Base-by-base conservation (phyloP, 192 early-diverging fungal genomes). In the Gonapodya sp. region DNA sequence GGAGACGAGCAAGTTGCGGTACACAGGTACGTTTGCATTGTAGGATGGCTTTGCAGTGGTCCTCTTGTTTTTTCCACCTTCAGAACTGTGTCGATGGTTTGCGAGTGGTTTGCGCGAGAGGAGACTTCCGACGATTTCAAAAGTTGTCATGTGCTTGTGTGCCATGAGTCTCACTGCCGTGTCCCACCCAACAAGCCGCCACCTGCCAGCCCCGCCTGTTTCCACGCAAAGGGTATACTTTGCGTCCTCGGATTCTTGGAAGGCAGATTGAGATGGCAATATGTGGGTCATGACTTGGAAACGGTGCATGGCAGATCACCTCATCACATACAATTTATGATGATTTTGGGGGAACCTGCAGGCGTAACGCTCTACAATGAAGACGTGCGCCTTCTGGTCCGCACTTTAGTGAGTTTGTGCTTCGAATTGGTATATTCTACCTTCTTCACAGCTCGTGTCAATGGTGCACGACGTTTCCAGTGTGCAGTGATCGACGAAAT, bases 191-290 rank as follows among this genome's bases (percentile, higher is more conserved):
- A n/a, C n/a, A 96, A 0, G 94, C 96, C 0, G 94, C 92, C 2
- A 96, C 95, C 16, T 93, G 91, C 85, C 91, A 95, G 81, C 93
- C 96, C 1, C 90, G 96, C 83, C 89, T 96, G 18, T 77, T 77
- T 77, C 30, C 34, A 34, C 75, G 18, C 75, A 77, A 34, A 18
- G 75, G 75, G 18, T 77, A 77, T 33, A 77, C 75, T 33, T 33
- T 77, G 75, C 2, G 75, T 2, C 75, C 75, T 14, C 75, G 34
- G 75, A 16, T 77, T 16, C 75, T 77, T 2, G 75, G 75, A 32
- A 16, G 75, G 8, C 8, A 77, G 31, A 77, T 34, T 8, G 75
- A 77, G 75, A 16, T 77, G 8, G 75, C 75, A 8, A 34, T 77
- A 2, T 77, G 75, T 34, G 34, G 24, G 46, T 64, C 8, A 16